phyloP scores from a whole-genome alignment of 345 rosid genomes.

The Eucalyptus erythrocorys region DNA sequence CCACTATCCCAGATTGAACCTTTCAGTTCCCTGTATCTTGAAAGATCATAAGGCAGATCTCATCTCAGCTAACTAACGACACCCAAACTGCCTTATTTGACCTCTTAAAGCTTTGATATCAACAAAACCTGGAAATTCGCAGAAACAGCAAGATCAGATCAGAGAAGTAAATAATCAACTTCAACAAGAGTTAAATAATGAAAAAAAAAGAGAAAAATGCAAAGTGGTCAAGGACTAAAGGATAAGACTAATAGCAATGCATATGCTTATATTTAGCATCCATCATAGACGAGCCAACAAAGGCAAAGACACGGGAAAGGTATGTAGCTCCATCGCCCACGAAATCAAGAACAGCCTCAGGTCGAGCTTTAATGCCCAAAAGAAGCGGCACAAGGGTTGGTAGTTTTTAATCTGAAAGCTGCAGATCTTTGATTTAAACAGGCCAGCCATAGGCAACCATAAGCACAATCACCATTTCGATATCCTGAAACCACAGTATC shows the following conservation, averaged over 20 bases:
- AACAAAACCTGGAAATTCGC: neutral
- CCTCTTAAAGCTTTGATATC: neutral
- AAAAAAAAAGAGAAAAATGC: neutral
- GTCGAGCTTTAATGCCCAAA: neutral
- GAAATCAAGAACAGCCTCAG: neutral
- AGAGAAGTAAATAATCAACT: neutral
- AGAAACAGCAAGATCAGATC: neutral
- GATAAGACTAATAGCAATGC: neutral
- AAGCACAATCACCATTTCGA: neutral
- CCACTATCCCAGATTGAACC: conserved; percentile 1
- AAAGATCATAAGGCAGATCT: conserved; percentile 14
- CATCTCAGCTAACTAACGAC: neutral
- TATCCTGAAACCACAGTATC: neutral
- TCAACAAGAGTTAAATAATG: neutral
- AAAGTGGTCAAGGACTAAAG: neutral
- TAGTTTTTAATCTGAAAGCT: neutral
- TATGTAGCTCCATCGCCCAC: neutral
- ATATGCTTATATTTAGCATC: neutral
- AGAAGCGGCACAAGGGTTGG: neutral
- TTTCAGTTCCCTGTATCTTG: neutral
- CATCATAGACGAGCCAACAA: neutral
- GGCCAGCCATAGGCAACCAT: neutral
- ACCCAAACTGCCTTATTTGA: neutral
- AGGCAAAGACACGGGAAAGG: neutral
- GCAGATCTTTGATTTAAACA: neutral